Evolutionary conservation across 768 basidiomycete species (phyloP).

Genomic region (Russula earlei): DNA sequence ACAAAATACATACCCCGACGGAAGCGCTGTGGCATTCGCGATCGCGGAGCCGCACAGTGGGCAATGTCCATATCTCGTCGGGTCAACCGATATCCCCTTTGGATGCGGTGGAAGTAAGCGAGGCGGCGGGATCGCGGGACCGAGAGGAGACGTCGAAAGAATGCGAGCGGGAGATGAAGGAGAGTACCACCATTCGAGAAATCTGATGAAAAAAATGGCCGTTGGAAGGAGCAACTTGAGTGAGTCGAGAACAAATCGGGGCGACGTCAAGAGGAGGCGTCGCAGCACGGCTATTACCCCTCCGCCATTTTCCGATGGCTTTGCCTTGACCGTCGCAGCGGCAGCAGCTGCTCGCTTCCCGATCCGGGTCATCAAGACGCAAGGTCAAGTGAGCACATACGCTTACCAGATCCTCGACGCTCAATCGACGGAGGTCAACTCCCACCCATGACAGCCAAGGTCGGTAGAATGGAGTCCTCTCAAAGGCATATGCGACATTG

Average conservation of each 20-base stretch:
- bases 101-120: conserved; percentile 67
- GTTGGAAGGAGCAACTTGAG: conserved; percentile 73
- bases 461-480: conserved; percentile 74
- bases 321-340: conserved; percentile 14
- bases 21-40: conserved; percentile 81
- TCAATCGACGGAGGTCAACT: conserved; percentile 70
- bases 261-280: conserved; percentile 41
- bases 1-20: conserved; percentile 92
- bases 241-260: conserved; percentile 63
- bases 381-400: not conserved
- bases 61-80: conserved; percentile 66
- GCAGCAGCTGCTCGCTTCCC: conserved; percentile 22
- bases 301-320: conserved; percentile 23
- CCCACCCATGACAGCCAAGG: conserved; percentile 89
- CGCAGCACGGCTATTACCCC: conserved; percentile 37
- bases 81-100: conserved; percentile 55
- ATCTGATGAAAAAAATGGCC: conserved; percentile 91
- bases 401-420: conserved; percentile 69
- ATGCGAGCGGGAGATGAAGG: conserved; percentile 78
- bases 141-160: conserved; percentile 50
- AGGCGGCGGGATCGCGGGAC: conserved; percentile 70
- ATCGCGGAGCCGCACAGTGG: conserved; percentile 66
- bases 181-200: conserved; percentile 99
- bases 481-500: conserved; percentile 88
- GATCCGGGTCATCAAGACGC: conserved; percentile 6